Percentiles rank a stretch among this genome's conserved stretches.
Conservation (phyloP, 1,284 basidiomycete genomes). For the Apiotrichum mycotoxinovorans region DNA sequence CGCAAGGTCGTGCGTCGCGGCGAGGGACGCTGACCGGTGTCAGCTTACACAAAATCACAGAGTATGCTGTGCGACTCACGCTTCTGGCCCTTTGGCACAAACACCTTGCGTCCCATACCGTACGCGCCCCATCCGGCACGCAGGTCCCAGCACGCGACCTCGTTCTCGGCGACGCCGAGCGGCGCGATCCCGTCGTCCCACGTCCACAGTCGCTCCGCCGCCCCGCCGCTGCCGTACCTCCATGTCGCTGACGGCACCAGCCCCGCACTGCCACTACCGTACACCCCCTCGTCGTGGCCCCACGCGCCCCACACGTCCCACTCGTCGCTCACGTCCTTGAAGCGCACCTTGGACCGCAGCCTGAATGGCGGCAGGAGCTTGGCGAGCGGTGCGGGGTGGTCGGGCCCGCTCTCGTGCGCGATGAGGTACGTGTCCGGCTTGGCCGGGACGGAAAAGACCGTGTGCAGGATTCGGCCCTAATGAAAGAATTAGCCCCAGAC, state of each 20-base stretch:
- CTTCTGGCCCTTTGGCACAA: slow-evolving; percentile 64
- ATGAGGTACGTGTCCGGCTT: slow-evolving; percentile 38
- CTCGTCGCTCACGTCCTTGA: slow-evolving; percentile 69
- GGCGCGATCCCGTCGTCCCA: slow-evolving; percentile 26
- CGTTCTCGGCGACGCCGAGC: slow-evolving; percentile 25
- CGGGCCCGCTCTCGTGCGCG: slow-evolving; percentile 59
- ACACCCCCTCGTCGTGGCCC: slow-evolving; percentile 49
- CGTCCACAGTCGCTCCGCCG: slow-evolving; percentile 40
- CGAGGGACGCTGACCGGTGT: slow-evolving; percentile 20
- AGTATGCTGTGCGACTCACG: slow-evolving; percentile 58
- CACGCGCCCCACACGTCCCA: slow-evolving; percentile 79
- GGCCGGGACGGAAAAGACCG: slow-evolving; percentile 74
- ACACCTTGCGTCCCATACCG: slow-evolving; percentile 69
- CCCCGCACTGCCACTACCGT: not conserved
- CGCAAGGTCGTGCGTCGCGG: slow-evolving; percentile 21
- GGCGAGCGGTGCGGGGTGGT: slow-evolving; percentile 64
- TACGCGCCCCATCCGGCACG: slow-evolving; percentile 56
- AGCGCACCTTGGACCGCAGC: slow-evolving; percentile 81
- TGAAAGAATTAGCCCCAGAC: not conserved
- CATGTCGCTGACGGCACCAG: slow-evolving; percentile 18
- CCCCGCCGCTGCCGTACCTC: slow-evolving; percentile 44
- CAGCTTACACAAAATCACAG: not conserved
- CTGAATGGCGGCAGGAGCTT: slow-evolving; percentile 61
- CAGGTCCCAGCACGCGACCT: slow-evolving; percentile 58
- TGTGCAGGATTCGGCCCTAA: slow-evolving; percentile 84